These are phyloP conservation scores for Heritiera fomes DNA, from an alignment of 345 rosid genomes.

Conservation along the genomic window DNA sequence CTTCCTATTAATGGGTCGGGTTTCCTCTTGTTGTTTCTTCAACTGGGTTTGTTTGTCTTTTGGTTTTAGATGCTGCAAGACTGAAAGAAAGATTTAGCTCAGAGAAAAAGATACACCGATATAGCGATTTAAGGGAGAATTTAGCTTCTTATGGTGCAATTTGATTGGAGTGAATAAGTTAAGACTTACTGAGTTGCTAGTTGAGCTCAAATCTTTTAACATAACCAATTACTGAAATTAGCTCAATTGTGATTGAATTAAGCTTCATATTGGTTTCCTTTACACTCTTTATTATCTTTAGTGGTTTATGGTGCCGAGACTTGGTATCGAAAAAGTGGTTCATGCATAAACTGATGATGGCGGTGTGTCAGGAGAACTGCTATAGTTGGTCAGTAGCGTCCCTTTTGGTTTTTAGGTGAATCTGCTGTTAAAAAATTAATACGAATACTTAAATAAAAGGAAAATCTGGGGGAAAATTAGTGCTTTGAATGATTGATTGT, in stretches of 20 bases:
- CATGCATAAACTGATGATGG: not conserved
- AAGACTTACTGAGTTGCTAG: not conserved
- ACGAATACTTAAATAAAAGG: not conserved
- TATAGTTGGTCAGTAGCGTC: not conserved
- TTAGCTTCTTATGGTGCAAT: not conserved
- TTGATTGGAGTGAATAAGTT: not conserved
- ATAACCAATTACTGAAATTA: not conserved
- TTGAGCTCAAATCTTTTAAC: not conserved
- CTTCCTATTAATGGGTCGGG: not conserved
- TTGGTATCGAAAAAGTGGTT: not conserved
- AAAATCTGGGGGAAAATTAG: not conserved
- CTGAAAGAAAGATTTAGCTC: not conserved
- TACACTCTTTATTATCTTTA: not conserved
- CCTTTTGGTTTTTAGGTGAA: not conserved
- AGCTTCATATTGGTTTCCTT: not conserved
- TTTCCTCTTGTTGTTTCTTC: slow-evolving; percentile 1
- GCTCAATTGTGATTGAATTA: not conserved
- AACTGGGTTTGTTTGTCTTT: not conserved
- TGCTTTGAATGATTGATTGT: not conserved
- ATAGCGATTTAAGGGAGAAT: not conserved
- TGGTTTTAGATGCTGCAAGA: not conserved
- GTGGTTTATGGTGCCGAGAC: not conserved
- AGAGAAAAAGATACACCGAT: not conserved
- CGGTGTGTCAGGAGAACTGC: not conserved
- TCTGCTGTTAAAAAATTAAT: not conserved